These are phyloP conservation scores for Crithidia mellificae DNA, from an alignment of 208 protist genomes.

Conservation along the genomic window DNA sequence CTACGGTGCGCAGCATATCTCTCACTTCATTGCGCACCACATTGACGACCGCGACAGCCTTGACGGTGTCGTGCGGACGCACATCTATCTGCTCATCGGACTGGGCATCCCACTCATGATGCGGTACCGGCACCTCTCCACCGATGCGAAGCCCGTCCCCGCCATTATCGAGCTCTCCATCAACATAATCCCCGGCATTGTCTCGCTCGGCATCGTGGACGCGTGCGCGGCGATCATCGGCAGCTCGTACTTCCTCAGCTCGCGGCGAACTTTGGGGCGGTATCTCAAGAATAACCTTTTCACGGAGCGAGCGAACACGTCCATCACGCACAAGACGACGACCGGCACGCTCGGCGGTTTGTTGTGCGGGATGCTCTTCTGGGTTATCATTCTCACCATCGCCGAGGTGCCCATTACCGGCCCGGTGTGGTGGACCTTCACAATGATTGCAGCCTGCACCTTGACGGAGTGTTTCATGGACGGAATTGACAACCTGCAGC, in stretches of 20 bases:
- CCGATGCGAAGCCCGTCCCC: conserved; percentile 28
- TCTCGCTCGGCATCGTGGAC: conserved; percentile 85
- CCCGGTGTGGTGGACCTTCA: conserved; percentile 55
- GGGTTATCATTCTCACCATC: conserved; percentile 58
- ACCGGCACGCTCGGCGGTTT: conserved; percentile 80
- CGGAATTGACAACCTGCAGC: conserved; percentile 88
- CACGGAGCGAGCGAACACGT: conserved; percentile 74
- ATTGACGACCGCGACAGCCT: conserved; percentile 79
- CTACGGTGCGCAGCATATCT: conserved; percentile 52
- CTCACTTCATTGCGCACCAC: conserved; percentile 58
- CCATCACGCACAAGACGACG: conserved; percentile 90
- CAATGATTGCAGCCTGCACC: conserved; percentile 72
- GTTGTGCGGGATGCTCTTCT: conserved; percentile 72
- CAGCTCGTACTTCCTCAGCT: conserved; percentile 69
- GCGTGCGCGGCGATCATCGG: conserved; percentile 82
- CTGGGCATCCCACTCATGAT: conserved; percentile 74
- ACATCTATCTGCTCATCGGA: conserved; percentile 88
- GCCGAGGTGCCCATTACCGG: conserved; percentile 52
- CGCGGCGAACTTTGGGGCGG: conserved; percentile 61
- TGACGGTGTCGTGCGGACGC: conserved; percentile 74
- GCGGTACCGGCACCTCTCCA: conserved; percentile 56
- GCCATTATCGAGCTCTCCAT: conserved; percentile 70
- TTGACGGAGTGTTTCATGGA: conserved; percentile 88
- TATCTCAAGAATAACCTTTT: conserved; percentile 82
- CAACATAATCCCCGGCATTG: conserved; percentile 84